Evolutionary conservation across 202 grass and related monocot genomes (phyloP), one percentile per base, ranked within the genome.

Genomic region (Saccharum hybrid): DNA sequence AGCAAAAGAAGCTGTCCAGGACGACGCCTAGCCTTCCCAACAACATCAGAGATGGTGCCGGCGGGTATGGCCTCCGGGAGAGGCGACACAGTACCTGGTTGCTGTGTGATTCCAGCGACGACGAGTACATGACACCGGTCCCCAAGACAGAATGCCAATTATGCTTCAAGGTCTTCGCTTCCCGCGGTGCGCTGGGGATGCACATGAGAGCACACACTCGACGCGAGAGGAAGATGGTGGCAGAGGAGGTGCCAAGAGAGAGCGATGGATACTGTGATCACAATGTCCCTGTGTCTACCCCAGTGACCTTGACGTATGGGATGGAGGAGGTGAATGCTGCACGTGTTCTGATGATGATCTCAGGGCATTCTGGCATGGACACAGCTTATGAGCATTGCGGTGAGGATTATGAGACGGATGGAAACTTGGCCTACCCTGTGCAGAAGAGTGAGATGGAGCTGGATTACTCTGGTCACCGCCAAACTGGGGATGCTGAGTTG

Each of bases 101-200:
- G 59, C 38, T 81, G 21, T 43, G 64, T 48, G 59, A 76, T 66
- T 81, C 82, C 19, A 84, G 82, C 11, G 81, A 79, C 10, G 51
- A 74, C 2, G 81, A 85, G 18, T 11, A 66, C 10, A 66, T 19
- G 74, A 14, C 54, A 19, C 40, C 42, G 42, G 65, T 19, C 40
- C 67, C 49, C 31, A 76, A 82, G 76, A 79, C 69, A 40, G 34
- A 66, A 75, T 91, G 88, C 37, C 71, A 64, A 36, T 10, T 88
- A 10, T 90, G 91, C 62, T 90, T 87, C 76, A 94, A 33, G 81
- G 77, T 68, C 13, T 94, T 88, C 12, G 30, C 61, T 3, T 86
- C 91, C 30, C 42, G 71, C 54, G 28, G 73, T 7, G 75, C 80
- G 16, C 81, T 94, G 54, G 82, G 60, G 9, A 60, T 23, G 43